Base-by-base conservation (phyloP, 2,329 filamentous ascomycete genomes). In the Triangularia setosa region DNA sequence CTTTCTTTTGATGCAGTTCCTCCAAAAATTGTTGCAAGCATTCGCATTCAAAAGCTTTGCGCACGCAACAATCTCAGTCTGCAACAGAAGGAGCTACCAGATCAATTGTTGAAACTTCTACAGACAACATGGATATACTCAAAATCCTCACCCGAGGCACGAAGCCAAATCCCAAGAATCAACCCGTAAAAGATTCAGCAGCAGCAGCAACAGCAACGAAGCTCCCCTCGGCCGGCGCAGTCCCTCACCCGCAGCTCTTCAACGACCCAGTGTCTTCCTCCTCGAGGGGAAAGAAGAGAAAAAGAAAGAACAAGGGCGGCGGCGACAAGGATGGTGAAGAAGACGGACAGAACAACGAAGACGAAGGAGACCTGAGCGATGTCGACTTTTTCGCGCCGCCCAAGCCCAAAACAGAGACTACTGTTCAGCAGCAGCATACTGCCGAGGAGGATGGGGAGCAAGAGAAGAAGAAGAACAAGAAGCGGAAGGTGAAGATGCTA, bases 141-240 rank as follows among this genome's bases (percentile, higher is more conserved):
- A 91, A 88, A 72, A 79, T 93, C 30, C 79, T 93, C 65, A 91
- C 90, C 35, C 84, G 90, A 59, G 89, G 89, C 64, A 87, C 86
- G 2, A 91, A 90, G 58, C 48, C 61, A 81, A 81, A 81, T 14
- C 73, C 79, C 4, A 81, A 78, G 64, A 80, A 77, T 58, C 66
- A 73, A 28, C 3, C 52, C 21, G 25, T 23, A 21, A 55, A 24
- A 14, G 52, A 23, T 8, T 55, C 52, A 55, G 73, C 76, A 48
- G 73, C 75, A 28, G 71, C 71, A 28, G 75, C 28, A 67, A 76
- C 21, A 71, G 78, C 2, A 83, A 80, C 62, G n/a, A 30, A 16
- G 55, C 55, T 23, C 30, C 89, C 89, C 6, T 91, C 88, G 3
- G 85, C 85, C 60, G 89, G 88, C 66, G 84, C 83, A 23, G 80